phyloP scores from a whole-genome alignment of 108 stramenopile species.

The Nitzschia sp. region DNA sequence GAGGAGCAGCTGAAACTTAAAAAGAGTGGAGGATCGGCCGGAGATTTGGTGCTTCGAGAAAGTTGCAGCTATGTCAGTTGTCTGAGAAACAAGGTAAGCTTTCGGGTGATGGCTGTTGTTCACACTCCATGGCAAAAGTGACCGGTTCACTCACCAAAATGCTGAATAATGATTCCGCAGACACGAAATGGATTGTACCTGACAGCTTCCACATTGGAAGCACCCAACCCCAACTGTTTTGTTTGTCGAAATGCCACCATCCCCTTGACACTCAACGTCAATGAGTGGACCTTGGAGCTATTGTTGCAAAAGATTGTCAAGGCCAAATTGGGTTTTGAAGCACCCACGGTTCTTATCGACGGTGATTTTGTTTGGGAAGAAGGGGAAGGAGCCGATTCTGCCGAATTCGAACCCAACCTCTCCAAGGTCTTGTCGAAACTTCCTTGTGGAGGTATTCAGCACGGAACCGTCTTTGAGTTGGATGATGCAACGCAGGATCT shows the following conservation, averaged over 20 bases:
- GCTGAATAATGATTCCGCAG: neutral
- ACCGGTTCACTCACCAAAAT: neutral
- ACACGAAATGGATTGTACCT: conserved; percentile 77
- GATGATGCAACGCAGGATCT: conserved; percentile 91
- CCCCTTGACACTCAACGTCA: conserved; percentile 63
- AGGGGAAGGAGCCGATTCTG: conserved; percentile 74
- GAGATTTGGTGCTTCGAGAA: conserved; percentile 40
- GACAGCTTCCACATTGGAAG: conserved; percentile 69
- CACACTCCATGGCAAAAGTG: neutral
- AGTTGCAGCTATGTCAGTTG: conserved; percentile 72
- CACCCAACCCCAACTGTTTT: conserved; percentile 87
- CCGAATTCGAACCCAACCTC: conserved; percentile 47
- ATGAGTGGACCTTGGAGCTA: conserved; percentile 68
- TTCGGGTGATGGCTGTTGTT: neutral
- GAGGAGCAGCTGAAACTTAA: conserved; percentile 40
- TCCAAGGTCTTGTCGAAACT: conserved; percentile 52
- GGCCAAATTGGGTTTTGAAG: conserved; percentile 77
- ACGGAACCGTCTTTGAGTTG: conserved; percentile 76
- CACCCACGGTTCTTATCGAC: conserved; percentile 70
- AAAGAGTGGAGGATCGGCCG: conserved; percentile 13
- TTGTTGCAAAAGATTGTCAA: conserved; percentile 65
- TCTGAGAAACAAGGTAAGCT: conserved; percentile 50
- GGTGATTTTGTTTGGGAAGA: conserved; percentile 79
- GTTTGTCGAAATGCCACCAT: conserved; percentile 88
- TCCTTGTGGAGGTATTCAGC: conserved; percentile 85